Evolutionary conservation across 345 rosid species (phyloP), one percentile per base, ranked within the genome.

Genomic region (Aquilaria yunnanensis): DNA sequence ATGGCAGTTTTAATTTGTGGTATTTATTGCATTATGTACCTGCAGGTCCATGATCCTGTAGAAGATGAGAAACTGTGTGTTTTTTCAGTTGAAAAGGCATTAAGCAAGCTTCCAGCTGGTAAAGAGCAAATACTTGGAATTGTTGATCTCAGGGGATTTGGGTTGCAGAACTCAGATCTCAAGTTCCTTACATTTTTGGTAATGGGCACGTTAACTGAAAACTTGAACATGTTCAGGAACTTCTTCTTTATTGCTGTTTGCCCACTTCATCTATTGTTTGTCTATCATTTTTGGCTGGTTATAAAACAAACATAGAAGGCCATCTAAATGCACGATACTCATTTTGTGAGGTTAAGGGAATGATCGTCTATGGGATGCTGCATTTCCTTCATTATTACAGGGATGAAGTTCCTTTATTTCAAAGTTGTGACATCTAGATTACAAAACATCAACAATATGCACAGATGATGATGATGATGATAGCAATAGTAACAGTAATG

Each of bases 31-130:
- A 53, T 76, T 32, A 29, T 29, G 1, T 71, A 62, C 57, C 37
- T 37, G 58, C 90, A 93, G 99, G 75, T 61, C 66, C 82, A 84
- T 67, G 88, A 88, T 70, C 83, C 75, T 57, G 30, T 77, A 45
- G 92, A 93, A 64, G 71, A 93, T 74, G 81, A 90, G 80, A 90
- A 80, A 76, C 84, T 94, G 3, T 90, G 99, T 11, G 82, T 75
- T 5, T 88, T 78, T 74, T 62, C 76, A 61, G 73, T 90, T 61
- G 96, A 94, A 73, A 88, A 85, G 83, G 96, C 96, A 66, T 62
- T 90, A 68, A 76, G 78, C 61, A 90, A 79, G 77, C 86, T 88
- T 48, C 88, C 89, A 46, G 60, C 80, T 51, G 92, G 92, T 47
- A 72, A 86, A 82, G 78, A 83, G 54, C 78, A 86, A 66, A 82